Evolutionary conservation across 208 protist genomes (phyloP).

Genomic region (Novymonas esmeraldas): DNA sequence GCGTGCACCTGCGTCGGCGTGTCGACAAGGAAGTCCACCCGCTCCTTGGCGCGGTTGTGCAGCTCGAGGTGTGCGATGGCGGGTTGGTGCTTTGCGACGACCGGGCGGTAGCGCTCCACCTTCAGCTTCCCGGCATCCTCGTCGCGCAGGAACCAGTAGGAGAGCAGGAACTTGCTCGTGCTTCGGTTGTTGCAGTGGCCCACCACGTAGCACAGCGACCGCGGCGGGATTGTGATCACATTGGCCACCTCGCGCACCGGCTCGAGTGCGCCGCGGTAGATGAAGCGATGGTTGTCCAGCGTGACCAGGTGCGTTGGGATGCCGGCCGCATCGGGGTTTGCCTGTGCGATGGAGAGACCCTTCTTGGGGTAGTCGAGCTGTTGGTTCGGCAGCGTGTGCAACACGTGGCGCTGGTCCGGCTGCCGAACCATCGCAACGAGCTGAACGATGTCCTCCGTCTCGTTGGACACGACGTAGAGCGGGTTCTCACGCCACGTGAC

Average conservation of each 20-base stretch:
- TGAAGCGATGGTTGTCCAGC: constrained; percentile 57
- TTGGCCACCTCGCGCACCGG: constrained; percentile 48
- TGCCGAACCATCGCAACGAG: constrained; percentile 55
- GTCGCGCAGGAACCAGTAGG: constrained; percentile 51
- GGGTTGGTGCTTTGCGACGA: constrained; percentile 43
- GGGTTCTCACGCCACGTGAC: constrained; percentile 69
- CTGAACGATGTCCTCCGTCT: constrained; percentile 31
- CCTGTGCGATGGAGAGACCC: constrained; percentile 41
- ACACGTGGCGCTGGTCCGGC: constrained; percentile 56
- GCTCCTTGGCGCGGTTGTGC: constrained; percentile 38
- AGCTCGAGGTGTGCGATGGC: constrained; percentile 47
- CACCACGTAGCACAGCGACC: constrained; percentile 63
- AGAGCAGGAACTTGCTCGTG: constrained; percentile 59
- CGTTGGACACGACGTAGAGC: constrained; percentile 47
- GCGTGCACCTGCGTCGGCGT: constrained; percentile 58
- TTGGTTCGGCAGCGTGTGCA: constrained; percentile 38
- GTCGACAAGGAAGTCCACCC: constrained; percentile 69
- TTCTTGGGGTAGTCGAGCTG: constrained; percentile 44
- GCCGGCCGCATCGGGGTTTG: constrained; percentile 1
- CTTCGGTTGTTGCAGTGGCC: constrained; percentile 43
- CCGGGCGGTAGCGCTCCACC: constrained; percentile 34
- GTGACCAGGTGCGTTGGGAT: constrained; percentile 66
- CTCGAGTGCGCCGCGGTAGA: constrained; percentile 43
- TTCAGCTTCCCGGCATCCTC: constrained; percentile 28
- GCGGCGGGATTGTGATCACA: constrained; percentile 47